phyloP scores from a whole-genome alignment of 768 basidiomycete species.

The Mycena haematopus region DNA sequence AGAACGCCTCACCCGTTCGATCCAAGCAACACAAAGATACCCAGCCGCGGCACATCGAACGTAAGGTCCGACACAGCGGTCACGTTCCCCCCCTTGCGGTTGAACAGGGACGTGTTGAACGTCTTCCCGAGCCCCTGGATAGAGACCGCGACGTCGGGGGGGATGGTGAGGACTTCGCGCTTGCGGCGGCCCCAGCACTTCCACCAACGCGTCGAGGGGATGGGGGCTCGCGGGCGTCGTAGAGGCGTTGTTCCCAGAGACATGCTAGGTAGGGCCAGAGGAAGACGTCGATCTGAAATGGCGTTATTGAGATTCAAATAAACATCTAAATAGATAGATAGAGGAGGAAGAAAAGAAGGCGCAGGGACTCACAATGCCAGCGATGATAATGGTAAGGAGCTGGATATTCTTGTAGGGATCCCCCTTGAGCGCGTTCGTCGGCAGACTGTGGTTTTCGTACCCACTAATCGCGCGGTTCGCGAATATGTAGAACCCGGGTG shows the following conservation, averaged over 20 bases:
- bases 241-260: constrained; percentile 63
- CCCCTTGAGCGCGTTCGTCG: constrained; percentile 58
- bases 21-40: constrained; percentile 81
- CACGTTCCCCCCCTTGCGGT: constrained; percentile 53
- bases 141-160: constrained; percentile 61
- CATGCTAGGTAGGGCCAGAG: constrained; percentile 75
- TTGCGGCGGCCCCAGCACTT: constrained; percentile 43
- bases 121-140: constrained; percentile 65
- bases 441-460: constrained; percentile 64
- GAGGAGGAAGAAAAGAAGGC: background rate
- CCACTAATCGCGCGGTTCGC: constrained; percentile 70
- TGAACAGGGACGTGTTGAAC: constrained; percentile 57
- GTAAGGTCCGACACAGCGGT: constrained; percentile 72
- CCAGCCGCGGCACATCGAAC: constrained; percentile 70
- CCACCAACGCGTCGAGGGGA: constrained; percentile 38
- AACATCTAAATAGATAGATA: too few relatives aligned
- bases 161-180: constrained; percentile 33
- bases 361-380: constrained; percentile 59
- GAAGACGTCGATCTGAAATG: constrained; percentile 70
- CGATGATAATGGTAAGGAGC: constrained; percentile 66
- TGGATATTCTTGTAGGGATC: constrained; percentile 67
- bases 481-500: constrained; percentile 79
- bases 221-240: constrained; percentile 62
- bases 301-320: background rate
- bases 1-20: constrained; percentile 63